Evolutionary conservation across 805 yeast genomes (phyloP), one percentile per base, ranked within the genome.

Genomic region (Candida suzukii): DNA sequence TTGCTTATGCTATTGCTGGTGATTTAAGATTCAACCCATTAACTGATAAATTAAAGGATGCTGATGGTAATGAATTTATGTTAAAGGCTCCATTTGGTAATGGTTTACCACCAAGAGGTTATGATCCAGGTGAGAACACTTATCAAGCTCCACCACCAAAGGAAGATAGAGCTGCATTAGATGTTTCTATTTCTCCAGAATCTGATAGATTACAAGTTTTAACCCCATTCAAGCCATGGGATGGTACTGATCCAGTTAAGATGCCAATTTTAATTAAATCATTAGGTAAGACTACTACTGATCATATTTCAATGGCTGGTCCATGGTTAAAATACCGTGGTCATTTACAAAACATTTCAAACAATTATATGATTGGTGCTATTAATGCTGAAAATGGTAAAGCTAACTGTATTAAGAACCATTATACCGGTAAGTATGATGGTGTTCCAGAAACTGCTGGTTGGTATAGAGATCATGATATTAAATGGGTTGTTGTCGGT

Each of bases 311-410:
- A 61, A 90, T 88, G 95, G 99, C 99, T 64, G 99, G 99, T 73
- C 97, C 98, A 64, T 91, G 99, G 99, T 85, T 91, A 79, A 91
- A 91, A 76, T 91, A 91, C 91, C 87, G 97, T 78, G 99, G 99
- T 72, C 99, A 91, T 76, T 78, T 91, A 74, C 91, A 88, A 76
- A 91, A 91, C 83, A 93, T 91, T 64, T 88, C 97, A 54, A 88
- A 91, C 80, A 91, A 93, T 79, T 91, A 93, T 75, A 90, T 91
- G 96, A 91, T 91, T 76, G 99, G 99, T 76, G 98, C 98, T 54
- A 90, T 81, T 67, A 91, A 91, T 73, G 90, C 90, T 63, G 97
- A 84, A 74, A 91, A 91, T 71, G 85, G 82, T 54, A 87, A 91
- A 78, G 95, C 95, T 53, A 91, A 91, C 86, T 71, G 72, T 59